phyloP scores from a whole-genome alignment of 2,329 filamentous ascomycete species.

The Diaporthe australafricana region DNA sequence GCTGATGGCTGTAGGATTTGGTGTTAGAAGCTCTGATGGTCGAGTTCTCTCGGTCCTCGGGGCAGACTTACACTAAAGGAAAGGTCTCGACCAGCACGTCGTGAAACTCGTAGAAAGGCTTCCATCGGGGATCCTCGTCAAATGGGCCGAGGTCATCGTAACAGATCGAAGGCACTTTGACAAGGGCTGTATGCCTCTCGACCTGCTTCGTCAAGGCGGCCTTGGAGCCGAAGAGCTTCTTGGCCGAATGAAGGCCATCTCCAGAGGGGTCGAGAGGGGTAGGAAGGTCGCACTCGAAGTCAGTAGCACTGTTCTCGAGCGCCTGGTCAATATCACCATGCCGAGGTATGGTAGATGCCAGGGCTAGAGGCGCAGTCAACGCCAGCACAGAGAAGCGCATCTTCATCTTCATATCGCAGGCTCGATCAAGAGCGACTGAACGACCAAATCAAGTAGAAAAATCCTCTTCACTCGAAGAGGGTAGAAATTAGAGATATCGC shows the following conservation, averaged over 20 bases:
- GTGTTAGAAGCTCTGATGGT: neutral
- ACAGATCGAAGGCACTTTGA: constrained; percentile 65
- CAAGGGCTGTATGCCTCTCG: constrained; percentile 63
- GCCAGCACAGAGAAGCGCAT: constrained; percentile 31
- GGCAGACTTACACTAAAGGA: constrained; percentile 57
- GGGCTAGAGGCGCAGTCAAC: constrained; percentile 21
- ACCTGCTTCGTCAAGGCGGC: constrained; percentile 55
- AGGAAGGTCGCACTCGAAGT: constrained; percentile 36
- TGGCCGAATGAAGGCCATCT: constrained; percentile 36
- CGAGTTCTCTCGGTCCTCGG: neutral
- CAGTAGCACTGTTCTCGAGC: neutral
- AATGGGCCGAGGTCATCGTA: constrained; percentile 68
- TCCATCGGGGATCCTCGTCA: constrained; percentile 66
- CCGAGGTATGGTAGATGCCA: constrained; percentile 31
- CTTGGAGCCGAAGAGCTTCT: constrained; percentile 37
- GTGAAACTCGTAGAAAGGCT: constrained; percentile 63
- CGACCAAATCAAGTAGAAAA: neutral
- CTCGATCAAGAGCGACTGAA: constrained; percentile 13
- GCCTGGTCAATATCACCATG: constrained; percentile 12
- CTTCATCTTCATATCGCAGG: neutral
- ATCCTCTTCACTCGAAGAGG: constrained; percentile 21
- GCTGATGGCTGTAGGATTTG: constrained; percentile 19
- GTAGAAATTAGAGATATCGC: neutral
- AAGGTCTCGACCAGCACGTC: constrained; percentile 61
- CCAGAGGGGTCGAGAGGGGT: constrained; percentile 33